phyloP scores from a whole-genome alignment of 768 basidiomycete genomes.

The Boletus fagicola region DNA sequence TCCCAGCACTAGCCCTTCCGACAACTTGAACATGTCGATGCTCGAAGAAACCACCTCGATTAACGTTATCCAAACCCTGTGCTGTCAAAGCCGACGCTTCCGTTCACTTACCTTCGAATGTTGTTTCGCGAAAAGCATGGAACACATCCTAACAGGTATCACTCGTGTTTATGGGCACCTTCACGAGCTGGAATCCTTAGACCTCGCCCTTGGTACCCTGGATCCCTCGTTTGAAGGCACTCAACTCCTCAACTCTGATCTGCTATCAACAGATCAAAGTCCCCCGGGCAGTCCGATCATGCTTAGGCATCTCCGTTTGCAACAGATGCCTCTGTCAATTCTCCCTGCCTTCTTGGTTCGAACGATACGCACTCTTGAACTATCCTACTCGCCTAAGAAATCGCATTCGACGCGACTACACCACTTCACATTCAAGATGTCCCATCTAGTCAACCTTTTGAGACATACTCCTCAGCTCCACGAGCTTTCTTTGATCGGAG shows the following conservation, averaged over 20 bases:
- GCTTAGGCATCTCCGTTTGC: constrained; percentile 39
- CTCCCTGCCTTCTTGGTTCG: constrained; percentile 38
- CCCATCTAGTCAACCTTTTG: constrained; percentile 39
- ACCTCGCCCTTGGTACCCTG: constrained; percentile 27
- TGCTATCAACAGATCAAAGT: constrained; percentile 11
- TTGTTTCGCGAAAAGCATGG: constrained; percentile 29
- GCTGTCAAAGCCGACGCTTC: constrained; percentile 27
- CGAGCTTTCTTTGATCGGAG: constrained; percentile 42
- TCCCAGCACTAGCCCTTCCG: constrained; percentile 5
- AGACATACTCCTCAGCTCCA: constrained; percentile 39
- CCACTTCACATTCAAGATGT: constrained; percentile 40
- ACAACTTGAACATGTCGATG: constrained; percentile 15
- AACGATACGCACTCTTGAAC: constrained; percentile 42
- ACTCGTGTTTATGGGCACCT: constrained; percentile 15
- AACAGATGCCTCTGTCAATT: constrained; percentile 41
- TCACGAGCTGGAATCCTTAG: constrained; percentile 28
- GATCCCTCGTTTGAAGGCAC: constrained; percentile 31
- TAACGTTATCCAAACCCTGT: constrained; percentile 26
- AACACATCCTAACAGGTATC: constrained; percentile 25
- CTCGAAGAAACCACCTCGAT: constrained; percentile 21
- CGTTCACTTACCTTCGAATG: constrained; percentile 38
- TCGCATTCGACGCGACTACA: constrained; percentile 18
- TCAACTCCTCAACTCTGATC: constrained; percentile 23
- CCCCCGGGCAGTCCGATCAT: constrained; percentile 1
- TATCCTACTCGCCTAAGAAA: constrained; percentile 39